phyloP scores from a whole-genome alignment of 2,329 filamentous ascomycete species.

The Sporothrix globosa region DNA sequence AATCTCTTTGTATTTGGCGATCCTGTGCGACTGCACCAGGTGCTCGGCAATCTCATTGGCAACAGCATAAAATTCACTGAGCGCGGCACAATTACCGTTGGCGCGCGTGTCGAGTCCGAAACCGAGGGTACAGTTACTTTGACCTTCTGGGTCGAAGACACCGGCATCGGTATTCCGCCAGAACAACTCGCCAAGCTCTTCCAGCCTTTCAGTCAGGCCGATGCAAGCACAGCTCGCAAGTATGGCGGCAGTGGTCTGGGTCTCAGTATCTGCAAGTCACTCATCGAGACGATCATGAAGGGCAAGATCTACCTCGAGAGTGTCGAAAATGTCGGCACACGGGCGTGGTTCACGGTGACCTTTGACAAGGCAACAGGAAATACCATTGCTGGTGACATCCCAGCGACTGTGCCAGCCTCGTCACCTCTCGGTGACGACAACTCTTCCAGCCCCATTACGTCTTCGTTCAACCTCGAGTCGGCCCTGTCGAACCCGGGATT shows the following conservation, averaged over 20 bases:
- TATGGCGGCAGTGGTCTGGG: conserved; percentile 92
- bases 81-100: conserved; percentile 81
- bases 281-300: conserved; percentile 90
- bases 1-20: conserved; percentile 68
- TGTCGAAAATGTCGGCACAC: conserved; percentile 70
- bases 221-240: conserved; percentile 84
- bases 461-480: conserved; percentile 42
- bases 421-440: conserved; percentile 18
- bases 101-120: conserved; percentile 72
- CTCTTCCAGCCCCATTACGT: conserved; percentile 21
- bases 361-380: conserved; percentile 71
- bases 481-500: conserved; percentile 16
- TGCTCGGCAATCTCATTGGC: conserved; percentile 80
- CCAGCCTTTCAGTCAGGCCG: conserved; percentile 89
- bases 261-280: conserved; percentile 89
- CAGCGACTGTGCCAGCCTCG: conserved; percentile 29
- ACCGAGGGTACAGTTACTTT: conserved; percentile 70
- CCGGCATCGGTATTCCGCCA: conserved; percentile 85
- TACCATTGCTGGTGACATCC: conserved; percentile 10
- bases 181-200: conserved; percentile 85
- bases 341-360: conserved; percentile 76
- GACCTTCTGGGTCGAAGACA: conserved; percentile 85
- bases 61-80: conserved; percentile 96
- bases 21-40: conserved; percentile 68
- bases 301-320: conserved; percentile 83